These are phyloP conservation scores for Opeltia flavorubescens DNA, from an alignment of 495 filamentous ascomycete genomes.

Conservation along the genomic window DNA sequence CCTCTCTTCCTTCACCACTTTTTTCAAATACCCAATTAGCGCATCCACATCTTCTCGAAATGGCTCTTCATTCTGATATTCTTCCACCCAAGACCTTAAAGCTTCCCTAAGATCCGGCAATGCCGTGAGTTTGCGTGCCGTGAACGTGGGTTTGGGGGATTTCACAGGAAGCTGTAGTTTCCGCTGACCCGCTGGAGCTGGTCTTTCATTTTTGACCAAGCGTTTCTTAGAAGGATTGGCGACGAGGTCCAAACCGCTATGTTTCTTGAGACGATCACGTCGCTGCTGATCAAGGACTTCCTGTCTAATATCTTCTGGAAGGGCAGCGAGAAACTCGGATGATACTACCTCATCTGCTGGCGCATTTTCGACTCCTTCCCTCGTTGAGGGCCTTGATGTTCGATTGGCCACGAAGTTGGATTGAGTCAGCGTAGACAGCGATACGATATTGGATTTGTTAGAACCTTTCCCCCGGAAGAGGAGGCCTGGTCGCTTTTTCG, in stretches of 20 bases:
- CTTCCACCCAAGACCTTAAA: conserved; percentile 51
- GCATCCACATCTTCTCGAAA: conserved; percentile 63
- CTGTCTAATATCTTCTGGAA: conserved; percentile 64
- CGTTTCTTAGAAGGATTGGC: conserved; percentile 8
- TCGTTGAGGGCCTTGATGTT: background rate
- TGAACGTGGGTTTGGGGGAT: conserved; percentile 48
- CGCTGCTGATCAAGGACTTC: conserved; percentile 66
- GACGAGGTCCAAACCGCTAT: conserved; percentile 22
- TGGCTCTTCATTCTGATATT: conserved; percentile 54
- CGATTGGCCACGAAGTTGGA: conserved; percentile 44
- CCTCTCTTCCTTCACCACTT: conserved; percentile 56
- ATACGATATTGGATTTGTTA: conserved; percentile 25
- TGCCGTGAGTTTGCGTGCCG: conserved; percentile 38
- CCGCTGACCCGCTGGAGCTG: conserved; percentile 21
- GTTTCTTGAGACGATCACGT: conserved; percentile 37
- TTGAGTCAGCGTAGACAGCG: conserved; percentile 40
- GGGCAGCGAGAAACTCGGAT: conserved; percentile 58
- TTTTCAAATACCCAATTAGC: conserved; percentile 49
- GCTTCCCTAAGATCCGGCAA: conserved; percentile 45
- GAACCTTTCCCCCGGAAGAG: conserved; percentile 34
- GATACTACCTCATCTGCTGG: conserved; percentile 37
- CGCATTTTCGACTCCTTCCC: background rate
- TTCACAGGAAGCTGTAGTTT: conserved; percentile 35
- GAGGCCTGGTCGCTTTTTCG: conserved; percentile 40
- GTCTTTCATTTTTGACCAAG: conserved; percentile 1